Conservation (phyloP, 495 filamentous ascomycete genomes). For the Thermothielavioides terrestris region DNA sequence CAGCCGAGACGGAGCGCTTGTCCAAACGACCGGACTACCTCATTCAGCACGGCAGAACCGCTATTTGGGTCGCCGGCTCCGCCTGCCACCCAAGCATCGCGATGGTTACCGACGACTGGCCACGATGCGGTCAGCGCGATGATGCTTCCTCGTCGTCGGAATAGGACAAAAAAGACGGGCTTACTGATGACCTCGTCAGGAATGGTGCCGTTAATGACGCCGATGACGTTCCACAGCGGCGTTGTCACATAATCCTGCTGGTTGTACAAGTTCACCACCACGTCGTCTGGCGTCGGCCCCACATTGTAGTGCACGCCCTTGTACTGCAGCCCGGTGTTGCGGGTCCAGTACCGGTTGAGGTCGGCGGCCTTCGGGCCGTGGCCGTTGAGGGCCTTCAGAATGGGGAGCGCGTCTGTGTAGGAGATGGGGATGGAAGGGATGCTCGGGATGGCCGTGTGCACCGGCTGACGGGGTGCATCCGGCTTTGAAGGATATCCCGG, state of each 20-base stretch:
- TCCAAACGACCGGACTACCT: slow-evolving; percentile 76
- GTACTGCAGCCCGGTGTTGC: slow-evolving; percentile 63
- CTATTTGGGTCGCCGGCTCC: slow-evolving; percentile 83
- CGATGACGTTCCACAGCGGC: slow-evolving; percentile 91
- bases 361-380: slow-evolving; percentile 71
- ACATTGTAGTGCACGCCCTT: slow-evolving; percentile 87
- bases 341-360: slow-evolving; percentile 62
- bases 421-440: slow-evolving; percentile 94
- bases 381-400: slow-evolving; percentile 83
- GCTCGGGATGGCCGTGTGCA: slow-evolving; percentile 58
- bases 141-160: too few relatives aligned
- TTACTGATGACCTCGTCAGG: slow-evolving; percentile 55
- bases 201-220: slow-evolving; percentile 85
- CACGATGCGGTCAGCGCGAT: neutral
- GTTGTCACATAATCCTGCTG: slow-evolving; percentile 83
- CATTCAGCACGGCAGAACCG: slow-evolving; percentile 82
- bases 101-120: slow-evolving; percentile 80
- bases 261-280: slow-evolving; percentile 76
- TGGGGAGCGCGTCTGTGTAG: slow-evolving; percentile 73
- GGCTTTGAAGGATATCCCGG: slow-evolving; percentile 92
- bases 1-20: slow-evolving; percentile 70
- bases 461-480: slow-evolving; percentile 68
- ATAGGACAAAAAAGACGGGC: too few relatives aligned
- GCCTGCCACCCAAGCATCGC: slow-evolving; percentile 88
- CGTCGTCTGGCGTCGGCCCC: slow-evolving; percentile 69